phyloP scores from a whole-genome alignment of 192 early-diverging fungal species.

The Backusella tarrabulga region DNA sequence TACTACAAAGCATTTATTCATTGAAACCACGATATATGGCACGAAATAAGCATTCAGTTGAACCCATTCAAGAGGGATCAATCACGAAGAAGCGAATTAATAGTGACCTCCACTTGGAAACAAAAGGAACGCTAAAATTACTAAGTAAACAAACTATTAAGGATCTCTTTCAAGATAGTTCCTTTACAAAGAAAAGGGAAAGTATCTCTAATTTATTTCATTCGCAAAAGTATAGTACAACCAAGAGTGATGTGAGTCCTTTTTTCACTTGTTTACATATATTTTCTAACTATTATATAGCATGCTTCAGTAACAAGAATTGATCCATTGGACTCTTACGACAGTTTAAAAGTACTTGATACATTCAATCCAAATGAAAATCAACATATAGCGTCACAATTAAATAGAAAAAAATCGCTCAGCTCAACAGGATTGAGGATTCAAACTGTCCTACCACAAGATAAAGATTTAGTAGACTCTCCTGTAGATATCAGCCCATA shows the following conservation, averaged over 20 bases:
- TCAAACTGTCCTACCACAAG: not conserved
- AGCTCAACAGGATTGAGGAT: not conserved
- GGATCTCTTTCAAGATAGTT: conserved; percentile 6
- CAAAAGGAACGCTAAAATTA: not conserved
- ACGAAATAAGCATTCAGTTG: not conserved
- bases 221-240: not conserved
- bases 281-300: not conserved
- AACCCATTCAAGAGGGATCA: conserved; percentile 1
- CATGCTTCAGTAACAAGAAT: not conserved
- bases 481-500: not conserved
- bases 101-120: not conserved
- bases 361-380: not conserved
- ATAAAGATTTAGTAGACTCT: not conserved
- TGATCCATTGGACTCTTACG: not conserved
- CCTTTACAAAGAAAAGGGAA: conserved; percentile 2
- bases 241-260: not conserved
- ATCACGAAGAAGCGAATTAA: not conserved
- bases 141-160: not conserved
- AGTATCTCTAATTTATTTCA: conserved; percentile 6
- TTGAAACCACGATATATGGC: conserved; percentile 4
- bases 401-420: not conserved
- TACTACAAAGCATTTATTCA: not conserved
- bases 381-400: not conserved
- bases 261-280: not conserved
- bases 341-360: not conserved